Conservation (phyloP, 78 protist genomes). For the Dictyostelium brefeldianum region DNA sequence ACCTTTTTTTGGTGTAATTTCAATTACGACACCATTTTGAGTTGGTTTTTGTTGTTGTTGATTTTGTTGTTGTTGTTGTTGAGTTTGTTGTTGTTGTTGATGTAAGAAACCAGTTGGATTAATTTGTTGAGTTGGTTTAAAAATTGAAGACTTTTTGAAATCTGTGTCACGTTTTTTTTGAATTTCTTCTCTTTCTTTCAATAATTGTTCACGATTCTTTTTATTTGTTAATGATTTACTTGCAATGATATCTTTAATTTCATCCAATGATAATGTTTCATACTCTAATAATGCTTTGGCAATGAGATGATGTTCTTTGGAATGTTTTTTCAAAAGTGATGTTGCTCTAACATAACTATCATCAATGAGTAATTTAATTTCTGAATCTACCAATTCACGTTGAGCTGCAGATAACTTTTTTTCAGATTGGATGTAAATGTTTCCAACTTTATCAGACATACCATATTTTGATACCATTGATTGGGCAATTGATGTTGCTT, state of each 20-base stretch:
- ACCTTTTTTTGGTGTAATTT: no score
- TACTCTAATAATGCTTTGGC: slow-evolving; percentile 88
- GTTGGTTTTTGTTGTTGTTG: background rate
- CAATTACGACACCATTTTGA: no score
- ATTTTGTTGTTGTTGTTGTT: background rate
- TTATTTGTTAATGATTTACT: slow-evolving; percentile 20
- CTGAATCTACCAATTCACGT: slow-evolving; percentile 71
- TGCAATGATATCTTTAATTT: slow-evolving; percentile 71
- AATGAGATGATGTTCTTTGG: slow-evolving; percentile 76
- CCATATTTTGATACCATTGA: slow-evolving; percentile 90
- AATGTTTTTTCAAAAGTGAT: slow-evolving; percentile 49
- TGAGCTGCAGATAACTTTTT: slow-evolving; percentile 29
- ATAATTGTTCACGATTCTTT: slow-evolving; percentile 25
- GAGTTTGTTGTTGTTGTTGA: background rate
- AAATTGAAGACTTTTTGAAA: background rate
- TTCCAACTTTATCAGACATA: slow-evolving; percentile 82
- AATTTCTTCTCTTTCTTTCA: slow-evolving; percentile 55
- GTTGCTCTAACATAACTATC: slow-evolving; percentile 75
- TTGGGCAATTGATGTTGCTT: slow-evolving; percentile 65
- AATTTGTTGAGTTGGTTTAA: background rate
- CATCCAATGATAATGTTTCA: slow-evolving; percentile 85
- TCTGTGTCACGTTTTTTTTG: slow-evolving; percentile 40
- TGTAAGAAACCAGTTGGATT: background rate
- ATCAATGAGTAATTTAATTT: slow-evolving; percentile 53
- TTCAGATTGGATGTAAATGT: slow-evolving; percentile 74